phyloP scores from a whole-genome alignment of 2,329 filamentous ascomycete genomes.

The Colletotrichum godetiae region DNA sequence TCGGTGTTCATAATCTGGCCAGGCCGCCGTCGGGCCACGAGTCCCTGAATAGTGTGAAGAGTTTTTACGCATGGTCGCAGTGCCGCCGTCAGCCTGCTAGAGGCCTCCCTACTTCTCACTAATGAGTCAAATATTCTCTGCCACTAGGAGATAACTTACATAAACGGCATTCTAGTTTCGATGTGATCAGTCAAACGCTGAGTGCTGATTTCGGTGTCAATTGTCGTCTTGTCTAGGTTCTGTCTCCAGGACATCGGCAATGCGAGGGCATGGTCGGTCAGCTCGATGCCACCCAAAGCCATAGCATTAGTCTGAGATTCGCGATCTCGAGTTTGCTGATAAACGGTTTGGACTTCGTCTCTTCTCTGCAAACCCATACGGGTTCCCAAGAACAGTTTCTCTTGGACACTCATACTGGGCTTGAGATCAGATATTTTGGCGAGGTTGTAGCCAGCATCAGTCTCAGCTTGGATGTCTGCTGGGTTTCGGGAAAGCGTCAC shows the following conservation, averaged over 20 bases:
- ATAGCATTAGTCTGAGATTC: background rate
- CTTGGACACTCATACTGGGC: conserved; percentile 1
- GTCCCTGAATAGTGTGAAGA: conserved; percentile 7
- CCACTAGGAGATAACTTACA: background rate
- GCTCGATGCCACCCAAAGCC: background rate
- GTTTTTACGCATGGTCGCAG: background rate
- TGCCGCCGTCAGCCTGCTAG: background rate
- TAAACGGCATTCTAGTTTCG: background rate
- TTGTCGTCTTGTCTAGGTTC: too few species aligned
- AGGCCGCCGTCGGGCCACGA: conserved; percentile 1
- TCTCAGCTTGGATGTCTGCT: background rate
- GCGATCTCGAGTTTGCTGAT: too few species aligned
- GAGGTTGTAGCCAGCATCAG: background rate
- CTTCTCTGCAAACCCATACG: background rate
- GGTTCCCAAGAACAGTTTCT: conserved; percentile 11
- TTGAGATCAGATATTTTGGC: background rate
- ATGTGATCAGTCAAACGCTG: background rate
- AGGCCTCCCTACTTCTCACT: background rate
- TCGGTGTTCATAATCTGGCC: conserved; percentile 32
- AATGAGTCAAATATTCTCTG: background rate
- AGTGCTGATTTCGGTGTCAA: too few species aligned
- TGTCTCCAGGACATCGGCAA: conserved; percentile 1
- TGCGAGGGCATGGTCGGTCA: background rate
- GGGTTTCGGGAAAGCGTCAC: background rate
- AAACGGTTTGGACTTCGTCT: background rate